A percentile compares a stretch with the other conserved stretches of the same genome.
Evolutionary conservation across 306 rosid species (phyloP).

Genomic region (Hippophae tibetana): DNA sequence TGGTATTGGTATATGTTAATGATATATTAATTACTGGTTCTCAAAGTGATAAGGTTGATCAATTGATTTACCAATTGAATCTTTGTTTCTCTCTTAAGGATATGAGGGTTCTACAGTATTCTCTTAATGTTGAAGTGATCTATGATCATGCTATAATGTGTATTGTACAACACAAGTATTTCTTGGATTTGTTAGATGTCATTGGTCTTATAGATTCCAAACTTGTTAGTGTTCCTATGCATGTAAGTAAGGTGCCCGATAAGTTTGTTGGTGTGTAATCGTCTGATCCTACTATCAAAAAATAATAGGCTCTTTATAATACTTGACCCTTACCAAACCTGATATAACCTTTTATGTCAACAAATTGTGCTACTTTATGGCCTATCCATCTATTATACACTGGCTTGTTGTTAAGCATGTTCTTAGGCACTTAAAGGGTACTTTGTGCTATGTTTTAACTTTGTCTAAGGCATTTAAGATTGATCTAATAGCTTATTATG

Average conservation of each 20-base stretch:
- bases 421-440: not conserved
- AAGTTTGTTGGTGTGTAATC: not conserved
- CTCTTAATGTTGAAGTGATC: no score
- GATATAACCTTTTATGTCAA: not conserved
- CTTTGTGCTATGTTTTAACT: not conserved
- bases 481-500: not conserved
- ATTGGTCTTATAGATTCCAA: no score
- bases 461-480: no score
- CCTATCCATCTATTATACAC: not conserved
- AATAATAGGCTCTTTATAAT: not conserved
- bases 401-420: not conserved
- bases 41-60: no score
- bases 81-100: no score
- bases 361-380: not conserved
- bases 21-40: no score
- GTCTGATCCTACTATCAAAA: not conserved
- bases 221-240: not conserved
- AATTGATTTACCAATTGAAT: no score
- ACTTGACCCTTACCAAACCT: not conserved
- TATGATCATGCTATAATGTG: no score
- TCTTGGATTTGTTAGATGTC: no score
- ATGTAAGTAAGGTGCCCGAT: not conserved
- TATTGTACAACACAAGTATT: no score
- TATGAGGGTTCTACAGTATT: no score
- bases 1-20: no score